Conservation (phyloP, 345 rosid genomes). For the Reutealis trisperma region DNA sequence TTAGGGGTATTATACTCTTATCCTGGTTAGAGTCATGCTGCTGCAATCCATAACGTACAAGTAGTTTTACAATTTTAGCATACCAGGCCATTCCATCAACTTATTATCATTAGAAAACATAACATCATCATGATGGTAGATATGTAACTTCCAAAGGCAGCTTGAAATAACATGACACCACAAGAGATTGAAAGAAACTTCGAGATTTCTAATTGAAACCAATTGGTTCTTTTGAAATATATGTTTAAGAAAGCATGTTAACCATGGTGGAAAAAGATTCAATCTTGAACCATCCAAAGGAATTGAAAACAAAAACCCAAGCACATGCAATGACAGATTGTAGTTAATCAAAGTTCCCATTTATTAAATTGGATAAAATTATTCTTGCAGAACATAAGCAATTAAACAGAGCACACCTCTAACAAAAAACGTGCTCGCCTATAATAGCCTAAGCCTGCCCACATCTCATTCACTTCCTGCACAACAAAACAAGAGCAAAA, state of each 20-base stretch:
- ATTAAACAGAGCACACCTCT: conserved; percentile 50
- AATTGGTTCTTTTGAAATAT: no score
- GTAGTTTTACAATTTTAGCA: neutral
- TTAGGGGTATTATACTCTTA: neutral
- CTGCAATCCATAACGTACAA: neutral
- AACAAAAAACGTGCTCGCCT: conserved; percentile 87
- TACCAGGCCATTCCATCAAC: neutral
- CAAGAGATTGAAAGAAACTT: neutral
- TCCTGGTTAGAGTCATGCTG: neutral
- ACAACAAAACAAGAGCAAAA: conserved; percentile 12
- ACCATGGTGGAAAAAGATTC: neutral
- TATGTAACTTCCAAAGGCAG: neutral
- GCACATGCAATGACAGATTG: neutral
- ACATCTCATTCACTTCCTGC: conserved; percentile 97
- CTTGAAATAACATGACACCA: neutral
- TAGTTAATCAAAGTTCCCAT: neutral
- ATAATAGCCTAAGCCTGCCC: conserved; percentile 97
- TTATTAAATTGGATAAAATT: no score
- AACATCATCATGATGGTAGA: neutral
- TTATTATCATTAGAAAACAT: neutral
- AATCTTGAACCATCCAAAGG: neutral
- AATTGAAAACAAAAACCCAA: neutral
- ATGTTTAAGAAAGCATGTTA: no score
- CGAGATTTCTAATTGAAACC: no score
- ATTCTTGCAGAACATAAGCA: neutral